These are phyloP conservation scores for Trichoderma hamatum DNA, from an alignment of 2,329 filamentous ascomycete species.

Conservation along the genomic window DNA sequence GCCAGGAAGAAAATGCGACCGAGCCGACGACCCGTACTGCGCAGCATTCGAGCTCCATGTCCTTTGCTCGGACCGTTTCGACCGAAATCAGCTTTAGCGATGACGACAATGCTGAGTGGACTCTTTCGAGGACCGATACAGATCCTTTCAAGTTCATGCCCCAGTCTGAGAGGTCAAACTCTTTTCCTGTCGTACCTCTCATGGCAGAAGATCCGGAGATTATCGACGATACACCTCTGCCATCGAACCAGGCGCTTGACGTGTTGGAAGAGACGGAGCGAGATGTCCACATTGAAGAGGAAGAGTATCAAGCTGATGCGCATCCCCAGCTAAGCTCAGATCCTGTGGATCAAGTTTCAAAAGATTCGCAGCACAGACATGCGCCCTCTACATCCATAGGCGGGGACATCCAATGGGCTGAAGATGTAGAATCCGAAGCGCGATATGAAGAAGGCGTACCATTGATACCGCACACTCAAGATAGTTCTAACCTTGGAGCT, in stretches of 20 bases:
- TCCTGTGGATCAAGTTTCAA: conserved; percentile 22
- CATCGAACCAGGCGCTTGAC: conserved; percentile 56
- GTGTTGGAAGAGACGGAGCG: conserved; percentile 57
- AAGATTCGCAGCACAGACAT: conserved; percentile 31
- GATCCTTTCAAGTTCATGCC: conserved; percentile 62
- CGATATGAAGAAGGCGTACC: conserved; percentile 73
- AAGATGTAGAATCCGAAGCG: conserved; percentile 54
- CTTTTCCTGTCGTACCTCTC: conserved; percentile 61
- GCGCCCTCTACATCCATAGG: conserved; percentile 46
- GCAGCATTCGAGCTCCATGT: conserved; percentile 63
- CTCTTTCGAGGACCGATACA: conserved; percentile 52
- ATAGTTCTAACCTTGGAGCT: conserved; percentile 13
- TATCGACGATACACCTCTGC: conserved; percentile 45
- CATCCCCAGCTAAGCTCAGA: conserved; percentile 25
- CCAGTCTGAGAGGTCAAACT: conserved; percentile 61
- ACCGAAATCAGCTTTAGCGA: conserved; percentile 63
- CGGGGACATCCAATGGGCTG: conserved; percentile 46
- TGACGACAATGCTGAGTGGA: conserved; percentile 64
- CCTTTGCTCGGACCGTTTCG: conserved; percentile 66
- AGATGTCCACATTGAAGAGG: conserved; percentile 49
- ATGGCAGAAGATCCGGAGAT: conserved; percentile 35
- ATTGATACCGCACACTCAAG: conserved; percentile 51
- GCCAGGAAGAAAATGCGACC: background rate
- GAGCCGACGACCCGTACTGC: conserved; percentile 32
- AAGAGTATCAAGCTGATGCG: conserved; percentile 36